A percentile compares a stretch with the other conserved stretches of the same genome.
Conservation (phyloP, 345 rosid genomes). For the Citrus sp. region DNA sequence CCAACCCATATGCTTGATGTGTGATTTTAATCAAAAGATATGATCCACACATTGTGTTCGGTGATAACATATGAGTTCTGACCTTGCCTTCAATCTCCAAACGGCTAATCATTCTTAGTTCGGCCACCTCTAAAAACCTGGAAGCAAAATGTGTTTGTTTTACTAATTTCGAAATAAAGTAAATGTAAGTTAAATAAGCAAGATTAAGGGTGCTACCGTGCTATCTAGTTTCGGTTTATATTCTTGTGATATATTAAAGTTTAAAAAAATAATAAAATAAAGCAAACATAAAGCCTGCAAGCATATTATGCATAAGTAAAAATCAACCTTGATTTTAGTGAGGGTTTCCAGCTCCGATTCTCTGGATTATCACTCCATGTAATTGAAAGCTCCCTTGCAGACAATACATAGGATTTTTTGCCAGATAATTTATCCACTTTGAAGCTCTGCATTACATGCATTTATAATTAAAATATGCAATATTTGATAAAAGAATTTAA, state of each 20-base stretch:
- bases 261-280: too few species aligned
- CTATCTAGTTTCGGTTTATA: too few species aligned
- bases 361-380: slow-evolving; percentile 40
- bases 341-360: slow-evolving; percentile 54
- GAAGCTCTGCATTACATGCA: slow-evolving; percentile 40
- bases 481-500: too few species aligned
- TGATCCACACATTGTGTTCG: slow-evolving; percentile 34
- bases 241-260: too few species aligned
- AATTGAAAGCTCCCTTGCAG: slow-evolving; percentile 68
- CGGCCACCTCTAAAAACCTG: slow-evolving; percentile 39
- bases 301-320: background rate
- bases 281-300: too few species aligned
- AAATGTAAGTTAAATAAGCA: too few species aligned
- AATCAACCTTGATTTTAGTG: slow-evolving; percentile 51
- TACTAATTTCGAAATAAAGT: too few species aligned
- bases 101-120: slow-evolving; percentile 29
- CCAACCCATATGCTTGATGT: slow-evolving; percentile 31
- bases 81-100: slow-evolving; percentile 37
- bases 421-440: slow-evolving; percentile 53
- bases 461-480: background rate
- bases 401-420: slow-evolving; percentile 40
- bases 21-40: slow-evolving; percentile 28
- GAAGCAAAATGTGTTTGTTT: background rate
- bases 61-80: slow-evolving; percentile 26
- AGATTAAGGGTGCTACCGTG: too few species aligned